Base-by-base conservation (phyloP, 805 yeast genomes). In the Kluyveromyces wickerhamii region DNA sequence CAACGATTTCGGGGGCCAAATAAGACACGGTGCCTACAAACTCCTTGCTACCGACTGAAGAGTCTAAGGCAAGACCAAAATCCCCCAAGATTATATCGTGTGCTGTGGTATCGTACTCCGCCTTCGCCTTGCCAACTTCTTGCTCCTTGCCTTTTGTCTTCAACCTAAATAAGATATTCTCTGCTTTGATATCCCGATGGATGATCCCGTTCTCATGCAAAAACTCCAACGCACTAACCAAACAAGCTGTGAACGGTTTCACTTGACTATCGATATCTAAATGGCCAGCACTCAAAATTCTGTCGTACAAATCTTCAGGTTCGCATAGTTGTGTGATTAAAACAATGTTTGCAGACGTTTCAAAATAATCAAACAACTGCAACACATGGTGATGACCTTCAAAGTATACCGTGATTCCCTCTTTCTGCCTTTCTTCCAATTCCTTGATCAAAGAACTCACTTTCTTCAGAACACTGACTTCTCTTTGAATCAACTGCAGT, bases 131-230 rank as follows among this genome's bases (percentile, higher is more conserved):
- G 4, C 28, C 13, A 10, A 9, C 22, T 12, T 10, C 11, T n/a
- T 12, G 21, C 20, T 28, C 20, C 4, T 23, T 38, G 6, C 32
- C n/a, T 6, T 32, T 14, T 21, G 26, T 29, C 12, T 37, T 22
- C 22, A 44, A 38, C 34, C 64, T 59, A 50, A 79, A 76, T 29
- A 80, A 59, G 24, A 80, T 59, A 45, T 80, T 80, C 45, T 80
- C 88, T 1, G 87, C 83, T 51, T 80, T 80, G 38, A 80, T 55
- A 46, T 80, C 88, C 29, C 88, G 67, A 49, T 80, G 88, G 5
- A 78, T 79, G 24, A 80, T 69, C 20, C 71, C 69, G 42, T 77
- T 68, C 3, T 47, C 39, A 48, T 79, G 87, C 37, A 80, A 57
- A 46, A 76, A 77, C 6, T 64, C 63, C 2, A 80, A 65, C 0